A percentile compares a stretch with the other conserved stretches of the same genome.
Conservation (phyloP, 1,284 basidiomycete species). For the Trametes pubescens region DNA sequence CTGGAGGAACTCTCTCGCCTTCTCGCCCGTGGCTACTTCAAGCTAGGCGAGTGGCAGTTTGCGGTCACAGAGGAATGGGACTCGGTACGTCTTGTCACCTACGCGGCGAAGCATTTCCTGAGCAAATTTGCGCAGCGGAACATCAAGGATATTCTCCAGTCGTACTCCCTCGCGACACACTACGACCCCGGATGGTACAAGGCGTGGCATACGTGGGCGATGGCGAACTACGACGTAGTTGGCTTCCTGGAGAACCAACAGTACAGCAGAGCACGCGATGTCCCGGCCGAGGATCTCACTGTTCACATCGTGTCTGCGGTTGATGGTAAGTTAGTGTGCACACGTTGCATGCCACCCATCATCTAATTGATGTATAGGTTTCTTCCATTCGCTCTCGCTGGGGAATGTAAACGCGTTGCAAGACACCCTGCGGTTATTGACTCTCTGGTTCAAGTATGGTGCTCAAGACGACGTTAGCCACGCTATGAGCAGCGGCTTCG, state of each 20-base stretch:
- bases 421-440: constrained; percentile 93
- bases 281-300: constrained; percentile 78
- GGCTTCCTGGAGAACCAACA: constrained; percentile 78
- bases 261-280: constrained; percentile 66
- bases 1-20: constrained; percentile 84
- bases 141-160: constrained; percentile 82
- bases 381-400: constrained; percentile 95
- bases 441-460: constrained; percentile 99
- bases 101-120: background rate
- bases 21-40: constrained; percentile 95
- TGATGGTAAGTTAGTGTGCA: constrained; percentile 66
- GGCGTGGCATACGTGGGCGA: constrained; percentile 99
- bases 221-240: constrained; percentile 97
- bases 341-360: background rate
- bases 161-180: constrained; percentile 90
- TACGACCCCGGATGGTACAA: constrained; percentile 98
- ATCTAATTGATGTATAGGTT: no score
- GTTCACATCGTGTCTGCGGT: constrained; percentile 94
- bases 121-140: constrained; percentile 62
- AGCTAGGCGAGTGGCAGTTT: constrained; percentile 95
- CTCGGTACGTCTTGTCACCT: constrained; percentile 57
- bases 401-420: constrained; percentile 90
- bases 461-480: constrained; percentile 91
- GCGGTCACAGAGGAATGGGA: constrained; percentile 84
- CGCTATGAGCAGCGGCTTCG: constrained; percentile 90